A percentile compares a stretch with the other conserved stretches of the same genome.
Evolutionary conservation across 495 filamentous ascomycete genomes (phyloP).

Genomic region (Annulohypoxylon bovei): DNA sequence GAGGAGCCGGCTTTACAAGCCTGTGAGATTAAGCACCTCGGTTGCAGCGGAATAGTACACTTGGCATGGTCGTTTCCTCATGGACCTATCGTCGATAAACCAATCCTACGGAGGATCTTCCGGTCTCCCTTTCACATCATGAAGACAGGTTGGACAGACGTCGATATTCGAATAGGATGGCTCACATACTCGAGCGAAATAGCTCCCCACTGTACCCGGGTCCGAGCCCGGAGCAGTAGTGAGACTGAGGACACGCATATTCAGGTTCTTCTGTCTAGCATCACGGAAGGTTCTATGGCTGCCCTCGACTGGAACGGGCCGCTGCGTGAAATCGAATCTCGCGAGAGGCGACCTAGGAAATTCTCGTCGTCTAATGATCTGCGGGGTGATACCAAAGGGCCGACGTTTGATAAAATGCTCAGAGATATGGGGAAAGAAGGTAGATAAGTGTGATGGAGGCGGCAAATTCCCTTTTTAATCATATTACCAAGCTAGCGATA

Average conservation of each 20-base stretch:
- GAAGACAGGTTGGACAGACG: not conserved
- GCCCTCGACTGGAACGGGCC: not conserved
- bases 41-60: not conserved
- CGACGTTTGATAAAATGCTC: not conserved
- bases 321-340: not conserved
- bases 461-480: not conserved
- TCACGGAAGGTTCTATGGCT: not conserved
- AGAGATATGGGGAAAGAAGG: not conserved
- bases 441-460: not conserved
- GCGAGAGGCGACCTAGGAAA: not conserved
- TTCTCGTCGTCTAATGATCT: not conserved
- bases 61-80: not conserved
- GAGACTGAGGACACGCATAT: not conserved
- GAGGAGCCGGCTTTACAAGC: not conserved
- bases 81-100: not conserved
- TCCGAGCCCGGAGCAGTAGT: not conserved
- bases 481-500: not conserved
- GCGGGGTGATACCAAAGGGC: not conserved
- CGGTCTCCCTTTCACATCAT: not conserved
- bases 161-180: not conserved
- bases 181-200: not conserved
- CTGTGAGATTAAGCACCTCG: not conserved
- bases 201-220: not conserved
- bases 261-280: not conserved
- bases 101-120: not conserved